A percentile compares a stretch with the other conserved stretches of the same genome.
phyloP scores from a whole-genome alignment of 2,329 filamentous ascomycete species.

The Paraphoma chrysanthemicola region DNA sequence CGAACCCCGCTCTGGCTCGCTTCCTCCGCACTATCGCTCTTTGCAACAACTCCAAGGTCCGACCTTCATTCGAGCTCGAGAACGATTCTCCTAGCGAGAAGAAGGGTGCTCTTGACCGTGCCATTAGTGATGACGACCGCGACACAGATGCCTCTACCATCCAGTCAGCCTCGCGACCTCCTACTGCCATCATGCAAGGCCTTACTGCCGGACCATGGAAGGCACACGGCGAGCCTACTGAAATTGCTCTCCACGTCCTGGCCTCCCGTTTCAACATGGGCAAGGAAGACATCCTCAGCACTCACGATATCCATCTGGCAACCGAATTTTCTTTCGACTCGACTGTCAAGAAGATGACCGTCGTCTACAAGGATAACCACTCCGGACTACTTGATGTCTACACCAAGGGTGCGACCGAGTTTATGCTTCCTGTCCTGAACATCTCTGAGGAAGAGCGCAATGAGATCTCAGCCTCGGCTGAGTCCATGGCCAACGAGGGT shows the following conservation, averaged over 20 bases:
- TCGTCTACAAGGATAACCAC: slow-evolving; percentile 44
- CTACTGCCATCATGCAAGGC: slow-evolving; percentile 31
- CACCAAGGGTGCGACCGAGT: slow-evolving; percentile 49
- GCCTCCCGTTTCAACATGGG: slow-evolving; percentile 49
- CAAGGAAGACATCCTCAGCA: slow-evolving; percentile 36
- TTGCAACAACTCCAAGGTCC: slow-evolving; percentile 49
- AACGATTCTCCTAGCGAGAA: slow-evolving; percentile 59
- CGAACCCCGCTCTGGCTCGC: slow-evolving; percentile 25
- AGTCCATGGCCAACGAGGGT: slow-evolving; percentile 48
- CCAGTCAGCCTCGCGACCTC: slow-evolving; percentile 36
- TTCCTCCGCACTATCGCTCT: slow-evolving; percentile 49
- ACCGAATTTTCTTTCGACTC: slow-evolving; percentile 51
- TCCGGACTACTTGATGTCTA: slow-evolving; percentile 42
- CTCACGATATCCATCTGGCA: slow-evolving; percentile 36
- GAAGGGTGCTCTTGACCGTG: slow-evolving; percentile 51
- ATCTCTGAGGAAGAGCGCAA: slow-evolving; percentile 38
- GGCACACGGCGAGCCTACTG: slow-evolving; percentile 47
- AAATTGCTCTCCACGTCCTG: slow-evolving; percentile 50
- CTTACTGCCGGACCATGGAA: slow-evolving; percentile 35
- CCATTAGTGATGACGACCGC: slow-evolving; percentile 33
- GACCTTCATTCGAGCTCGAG: slow-evolving; percentile 23
- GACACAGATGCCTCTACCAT: slow-evolving; percentile 43
- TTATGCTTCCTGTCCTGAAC: slow-evolving; percentile 42
- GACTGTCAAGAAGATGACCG: slow-evolving; percentile 50
- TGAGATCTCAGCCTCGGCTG: slow-evolving; percentile 37